phyloP scores from a whole-genome alignment of 495 filamentous ascomycete genomes.

The Emericellopsis terricola region DNA sequence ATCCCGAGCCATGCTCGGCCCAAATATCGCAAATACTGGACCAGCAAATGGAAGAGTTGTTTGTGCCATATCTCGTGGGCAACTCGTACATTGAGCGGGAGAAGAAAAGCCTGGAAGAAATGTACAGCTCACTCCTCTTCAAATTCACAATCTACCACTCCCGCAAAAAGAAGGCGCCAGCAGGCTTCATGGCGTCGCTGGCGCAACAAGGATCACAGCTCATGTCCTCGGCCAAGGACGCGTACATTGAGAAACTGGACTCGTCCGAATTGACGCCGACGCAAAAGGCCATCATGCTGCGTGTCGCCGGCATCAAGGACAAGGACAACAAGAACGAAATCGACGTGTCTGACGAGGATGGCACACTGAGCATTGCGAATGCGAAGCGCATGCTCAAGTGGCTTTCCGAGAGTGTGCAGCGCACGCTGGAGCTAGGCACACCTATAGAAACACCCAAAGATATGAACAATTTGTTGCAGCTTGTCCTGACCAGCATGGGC shows the following conservation, averaged over 20 bases:
- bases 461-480: constrained; percentile 66
- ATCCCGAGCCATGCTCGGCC: constrained; percentile 77
- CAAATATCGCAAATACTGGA: constrained; percentile 75
- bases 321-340: constrained; percentile 51
- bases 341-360: constrained; percentile 79
- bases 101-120: constrained; percentile 71
- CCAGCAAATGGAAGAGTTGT: constrained; percentile 91
- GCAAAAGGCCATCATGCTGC: constrained; percentile 71
- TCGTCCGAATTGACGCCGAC: constrained; percentile 68
- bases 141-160: constrained; percentile 91
- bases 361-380: constrained; percentile 60
- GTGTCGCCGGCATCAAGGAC: constrained; percentile 54
- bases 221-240: constrained; percentile 61
- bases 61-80: constrained; percentile 86
- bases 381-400: constrained; percentile 95
- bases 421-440: constrained; percentile 74
- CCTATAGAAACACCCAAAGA: constrained; percentile 86
- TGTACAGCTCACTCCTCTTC: constrained; percentile 85
- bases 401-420: constrained; percentile 90
- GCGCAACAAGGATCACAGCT: constrained; percentile 75
- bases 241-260: constrained; percentile 70
- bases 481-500: constrained; percentile 77
- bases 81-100: constrained; percentile 94
- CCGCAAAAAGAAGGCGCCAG: constrained; percentile 61
- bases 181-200: constrained; percentile 76